Conservation (phyloP, 2,329 filamentous ascomycete species). For the Phaeomoniella chlamydospora region DNA sequence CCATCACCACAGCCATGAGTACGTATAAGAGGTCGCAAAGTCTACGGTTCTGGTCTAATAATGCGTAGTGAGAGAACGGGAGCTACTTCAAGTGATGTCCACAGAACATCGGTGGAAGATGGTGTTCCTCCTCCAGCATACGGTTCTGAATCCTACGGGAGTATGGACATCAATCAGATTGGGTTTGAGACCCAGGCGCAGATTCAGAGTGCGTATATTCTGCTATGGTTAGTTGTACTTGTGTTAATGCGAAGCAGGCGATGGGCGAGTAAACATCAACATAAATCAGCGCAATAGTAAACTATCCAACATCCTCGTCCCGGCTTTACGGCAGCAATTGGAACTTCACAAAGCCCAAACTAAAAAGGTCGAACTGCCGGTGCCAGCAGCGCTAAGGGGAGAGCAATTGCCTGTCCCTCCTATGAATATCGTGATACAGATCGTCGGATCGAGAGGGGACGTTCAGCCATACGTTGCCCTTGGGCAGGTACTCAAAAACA, state of each 20-base stretch:
- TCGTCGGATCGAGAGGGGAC: slow-evolving; percentile 60
- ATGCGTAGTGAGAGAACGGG: background rate
- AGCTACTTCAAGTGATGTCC: too few species aligned
- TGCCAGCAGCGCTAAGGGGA: slow-evolving; percentile 58
- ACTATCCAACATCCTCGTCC: slow-evolving; percentile 52
- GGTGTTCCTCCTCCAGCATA: slow-evolving; percentile 12
- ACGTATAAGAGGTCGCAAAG: background rate
- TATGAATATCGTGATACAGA: slow-evolving; percentile 60
- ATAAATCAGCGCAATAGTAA: slow-evolving; percentile 57
- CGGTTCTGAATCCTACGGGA: slow-evolving; percentile 35
- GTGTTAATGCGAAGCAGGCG: slow-evolving; percentile 30
- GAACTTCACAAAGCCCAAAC: slow-evolving; percentile 26
- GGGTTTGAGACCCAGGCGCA: slow-evolving; percentile 49
- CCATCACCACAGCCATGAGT: background rate
- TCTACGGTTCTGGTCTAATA: background rate
- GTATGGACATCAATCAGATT: slow-evolving; percentile 45
- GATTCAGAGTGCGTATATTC: slow-evolving; percentile 34
- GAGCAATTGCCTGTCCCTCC: slow-evolving; percentile 42
- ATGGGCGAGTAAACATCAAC: slow-evolving; percentile 67
- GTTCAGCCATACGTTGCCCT: slow-evolving; percentile 64
- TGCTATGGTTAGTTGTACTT: background rate
- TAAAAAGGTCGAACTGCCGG: slow-evolving; percentile 44
- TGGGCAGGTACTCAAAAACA: slow-evolving; percentile 48
- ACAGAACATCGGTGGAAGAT: too few species aligned
- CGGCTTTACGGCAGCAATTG: slow-evolving; percentile 45